Conservation (phyloP, 495 filamentous ascomycete species). For the Penicillium pulvis region DNA sequence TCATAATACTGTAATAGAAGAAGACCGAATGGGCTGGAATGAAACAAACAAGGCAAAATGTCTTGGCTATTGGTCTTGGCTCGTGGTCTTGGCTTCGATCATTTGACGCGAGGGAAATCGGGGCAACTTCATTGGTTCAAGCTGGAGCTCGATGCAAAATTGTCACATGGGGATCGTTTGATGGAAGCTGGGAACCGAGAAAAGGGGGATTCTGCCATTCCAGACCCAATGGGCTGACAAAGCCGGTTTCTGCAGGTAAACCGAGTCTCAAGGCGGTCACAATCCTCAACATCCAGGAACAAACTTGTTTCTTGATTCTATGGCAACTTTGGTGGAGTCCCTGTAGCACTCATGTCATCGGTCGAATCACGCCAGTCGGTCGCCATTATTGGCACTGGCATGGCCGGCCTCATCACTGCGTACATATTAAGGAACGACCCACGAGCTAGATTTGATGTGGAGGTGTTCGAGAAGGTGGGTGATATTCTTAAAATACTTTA, state of each 20-base stretch:
- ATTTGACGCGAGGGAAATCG: no score
- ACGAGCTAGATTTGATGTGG: conserved; percentile 44
- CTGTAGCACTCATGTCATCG: neutral
- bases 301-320: neutral
- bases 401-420: conserved; percentile 56
- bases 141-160: no score
- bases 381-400: conserved; percentile 56
- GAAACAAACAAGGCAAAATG: no score
- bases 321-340: no score
- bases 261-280: neutral
- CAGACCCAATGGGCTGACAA: neutral
- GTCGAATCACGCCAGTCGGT: conserved; percentile 28
- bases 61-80: no score
- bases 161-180: no score
- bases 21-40: no score
- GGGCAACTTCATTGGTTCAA: no score
- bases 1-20: no score
- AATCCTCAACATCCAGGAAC: neutral
- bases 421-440: conserved; percentile 51
- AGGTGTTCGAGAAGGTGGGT: conserved; percentile 50
- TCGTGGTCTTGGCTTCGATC: no score
- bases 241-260: neutral
- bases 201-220: no score
- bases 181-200: no score
- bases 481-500: neutral